A percentile compares a stretch with the other conserved stretches of the same genome.
Conservation (phyloP, 2,329 filamentous ascomycete genomes). For the Laburnicola sp. region DNA sequence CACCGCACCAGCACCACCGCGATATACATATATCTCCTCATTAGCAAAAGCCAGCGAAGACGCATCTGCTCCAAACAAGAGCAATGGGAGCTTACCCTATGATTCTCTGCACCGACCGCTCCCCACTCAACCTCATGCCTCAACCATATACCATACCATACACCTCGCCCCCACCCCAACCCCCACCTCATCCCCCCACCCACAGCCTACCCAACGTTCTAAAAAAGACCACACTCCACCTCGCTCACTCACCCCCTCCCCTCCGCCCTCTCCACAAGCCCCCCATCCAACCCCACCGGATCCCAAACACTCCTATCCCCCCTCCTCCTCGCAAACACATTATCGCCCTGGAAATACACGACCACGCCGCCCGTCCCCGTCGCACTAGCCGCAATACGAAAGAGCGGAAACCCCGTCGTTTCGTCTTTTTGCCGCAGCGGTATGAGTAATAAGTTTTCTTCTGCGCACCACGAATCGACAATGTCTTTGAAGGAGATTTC, state of each 20-base stretch:
- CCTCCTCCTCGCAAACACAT: conserved; percentile 66
- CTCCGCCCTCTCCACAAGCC: conserved; percentile 59
- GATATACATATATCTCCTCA: too few species aligned
- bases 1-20: too few species aligned
- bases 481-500: conserved; percentile 72
- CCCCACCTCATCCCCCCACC: too few species aligned
- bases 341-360: conserved; percentile 72
- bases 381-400: conserved; percentile 77
- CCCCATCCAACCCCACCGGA: conserved; percentile 61
- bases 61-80: conserved; percentile 35
- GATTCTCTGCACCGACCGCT: background rate
- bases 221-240: too few species aligned
- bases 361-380: conserved; percentile 76
- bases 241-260: conserved; percentile 47
- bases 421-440: conserved; percentile 73
- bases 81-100: conserved; percentile 41
- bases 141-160: background rate
- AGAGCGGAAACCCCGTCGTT: conserved; percentile 69
- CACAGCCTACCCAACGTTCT: too few species aligned
- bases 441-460: conserved; percentile 75
- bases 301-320: conserved; percentile 59
- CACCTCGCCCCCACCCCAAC: background rate
- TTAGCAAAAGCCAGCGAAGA: conserved; percentile 43
- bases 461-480: conserved; percentile 79
- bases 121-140: background rate